Conservation (phyloP, 208 protist genomes). For the Leishmania gerbilli region DNA sequence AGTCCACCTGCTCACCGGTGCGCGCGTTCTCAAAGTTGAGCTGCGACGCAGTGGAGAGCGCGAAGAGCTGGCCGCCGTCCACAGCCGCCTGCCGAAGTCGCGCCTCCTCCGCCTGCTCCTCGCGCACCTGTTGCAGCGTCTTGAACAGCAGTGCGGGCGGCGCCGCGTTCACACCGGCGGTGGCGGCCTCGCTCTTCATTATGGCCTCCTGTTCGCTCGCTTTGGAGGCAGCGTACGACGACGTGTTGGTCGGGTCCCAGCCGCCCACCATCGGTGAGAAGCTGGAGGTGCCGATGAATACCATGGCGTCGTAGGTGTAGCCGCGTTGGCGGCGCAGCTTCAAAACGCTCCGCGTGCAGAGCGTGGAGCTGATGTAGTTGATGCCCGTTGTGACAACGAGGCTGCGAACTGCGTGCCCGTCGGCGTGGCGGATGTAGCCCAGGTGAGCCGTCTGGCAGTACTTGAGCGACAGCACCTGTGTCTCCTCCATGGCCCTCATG, state of each 20-base stretch:
- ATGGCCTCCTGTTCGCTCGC: conserved; percentile 11
- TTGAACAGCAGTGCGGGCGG: conserved; percentile 19
- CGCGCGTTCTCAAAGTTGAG: conserved; percentile 30
- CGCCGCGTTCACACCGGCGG: not conserved
- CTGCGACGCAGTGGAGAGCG: conserved; percentile 20
- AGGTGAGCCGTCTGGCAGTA: conserved; percentile 53
- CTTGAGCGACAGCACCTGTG: conserved; percentile 27
- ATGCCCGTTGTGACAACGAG: conserved; percentile 60
- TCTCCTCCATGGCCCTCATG: conserved; percentile 31
- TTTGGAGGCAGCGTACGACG: conserved; percentile 17
- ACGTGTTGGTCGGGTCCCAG: conserved; percentile 55
- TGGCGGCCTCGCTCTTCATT: conserved; percentile 17
- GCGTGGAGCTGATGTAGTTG: conserved; percentile 47
- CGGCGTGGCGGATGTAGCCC: conserved; percentile 37
- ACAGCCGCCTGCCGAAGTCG: conserved; percentile 8
- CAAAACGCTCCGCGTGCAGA: conserved; percentile 45
- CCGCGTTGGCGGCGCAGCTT: conserved; percentile 27
- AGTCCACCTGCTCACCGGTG: conserved; percentile 31
- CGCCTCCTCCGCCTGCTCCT: conserved; percentile 10
- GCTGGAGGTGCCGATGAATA: conserved; percentile 61
- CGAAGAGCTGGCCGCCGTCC: conserved; percentile 5
- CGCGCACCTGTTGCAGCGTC: conserved; percentile 24
- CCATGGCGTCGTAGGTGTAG: conserved; percentile 34
- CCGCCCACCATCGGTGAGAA: conserved; percentile 66
- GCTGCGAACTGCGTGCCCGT: conserved; percentile 34